Conservation (phyloP, 2,329 filamentous ascomycete genomes). For the Thielaviopsis cerberus region DNA sequence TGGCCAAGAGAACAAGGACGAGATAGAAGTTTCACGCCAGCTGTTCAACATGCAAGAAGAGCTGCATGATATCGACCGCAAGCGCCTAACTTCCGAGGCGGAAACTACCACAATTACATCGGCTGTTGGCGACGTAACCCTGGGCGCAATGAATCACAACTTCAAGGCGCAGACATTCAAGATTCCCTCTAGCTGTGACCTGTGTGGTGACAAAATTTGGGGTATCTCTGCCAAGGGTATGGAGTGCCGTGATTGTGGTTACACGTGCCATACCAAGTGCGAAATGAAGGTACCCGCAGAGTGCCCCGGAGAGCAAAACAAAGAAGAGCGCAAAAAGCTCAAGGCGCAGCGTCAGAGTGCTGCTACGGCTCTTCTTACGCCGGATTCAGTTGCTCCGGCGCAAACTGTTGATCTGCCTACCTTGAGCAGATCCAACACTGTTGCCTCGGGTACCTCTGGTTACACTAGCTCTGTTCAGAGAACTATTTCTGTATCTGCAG, state of each 20-base stretch:
- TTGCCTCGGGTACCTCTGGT: conserved; percentile 76
- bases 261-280: conserved; percentile 96
- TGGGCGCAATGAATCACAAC: conserved; percentile 86
- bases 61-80: conserved; percentile 67
- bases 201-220: conserved; percentile 94
- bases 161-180: conserved; percentile 99
- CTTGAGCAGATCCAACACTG: conserved; percentile 65
- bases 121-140: conserved; percentile 76
- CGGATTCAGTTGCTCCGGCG: conserved; percentile 27
- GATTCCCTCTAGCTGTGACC: conserved; percentile 93
- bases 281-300: conserved; percentile 97
- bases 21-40: conserved; percentile 66
- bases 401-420: conserved; percentile 45
- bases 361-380: conserved; percentile 41
- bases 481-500: conserved; percentile 46
- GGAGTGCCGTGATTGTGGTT: conserved; percentile 88
- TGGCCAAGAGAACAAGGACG: conserved; percentile 73
- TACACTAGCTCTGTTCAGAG: conserved; percentile 64
- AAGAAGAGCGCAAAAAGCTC: conserved; percentile 88
- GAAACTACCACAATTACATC: conserved; percentile 86
- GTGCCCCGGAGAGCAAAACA: conserved; percentile 81
- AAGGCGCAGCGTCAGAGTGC: conserved; percentile 71
- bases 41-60: conserved; percentile 72
- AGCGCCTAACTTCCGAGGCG: conserved; percentile 72
- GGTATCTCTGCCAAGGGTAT: conserved; percentile 90